A percentile compares a stretch with the other conserved stretches of the same genome.
Conservation (phyloP, 2,329 filamentous ascomycete genomes). For the Boeremia exigua region DNA sequence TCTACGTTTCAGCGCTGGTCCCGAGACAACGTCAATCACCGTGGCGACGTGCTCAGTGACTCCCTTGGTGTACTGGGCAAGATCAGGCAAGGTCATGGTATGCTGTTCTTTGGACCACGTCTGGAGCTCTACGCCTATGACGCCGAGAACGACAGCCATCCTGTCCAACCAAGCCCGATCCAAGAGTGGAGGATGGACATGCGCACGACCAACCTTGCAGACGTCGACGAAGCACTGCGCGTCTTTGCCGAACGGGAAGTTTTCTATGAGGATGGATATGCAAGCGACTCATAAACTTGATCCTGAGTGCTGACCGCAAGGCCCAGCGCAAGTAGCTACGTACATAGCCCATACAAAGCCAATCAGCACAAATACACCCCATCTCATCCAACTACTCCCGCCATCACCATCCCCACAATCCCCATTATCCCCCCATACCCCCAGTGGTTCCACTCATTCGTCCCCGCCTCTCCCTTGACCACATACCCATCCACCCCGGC, state of each 20-base stretch:
- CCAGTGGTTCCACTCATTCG: conserved; percentile 59
- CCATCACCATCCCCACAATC: conserved; percentile 48
- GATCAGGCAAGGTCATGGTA: conserved; percentile 24
- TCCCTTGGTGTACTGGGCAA: conserved; percentile 21
- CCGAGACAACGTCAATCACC: conserved; percentile 16
- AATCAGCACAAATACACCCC: not conserved
- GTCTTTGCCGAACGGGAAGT: not conserved
- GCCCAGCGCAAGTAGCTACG: not conserved
- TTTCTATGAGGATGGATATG: not conserved
- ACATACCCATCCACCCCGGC: conserved; percentile 54
- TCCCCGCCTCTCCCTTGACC: conserved; percentile 49
- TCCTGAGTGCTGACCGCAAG: not conserved
- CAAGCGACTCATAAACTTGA: not conserved
- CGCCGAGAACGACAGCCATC: not conserved
- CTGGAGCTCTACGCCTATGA: conserved; percentile 36
- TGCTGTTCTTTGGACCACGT: conserved; percentile 32
- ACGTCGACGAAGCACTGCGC: conserved; percentile 11
- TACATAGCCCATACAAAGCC: not conserved
- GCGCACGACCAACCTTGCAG: conserved; percentile 1
- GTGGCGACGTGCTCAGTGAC: conserved; percentile 30
- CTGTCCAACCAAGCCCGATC: not conserved
- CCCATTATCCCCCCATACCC: conserved; percentile 49
- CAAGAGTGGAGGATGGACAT: conserved; percentile 17
- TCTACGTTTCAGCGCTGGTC: conserved; percentile 16
- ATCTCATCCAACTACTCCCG: conserved; percentile 28